Evolutionary conservation across 208 protist species (phyloP).

Genomic region (Leishmania gerbilli): DNA sequence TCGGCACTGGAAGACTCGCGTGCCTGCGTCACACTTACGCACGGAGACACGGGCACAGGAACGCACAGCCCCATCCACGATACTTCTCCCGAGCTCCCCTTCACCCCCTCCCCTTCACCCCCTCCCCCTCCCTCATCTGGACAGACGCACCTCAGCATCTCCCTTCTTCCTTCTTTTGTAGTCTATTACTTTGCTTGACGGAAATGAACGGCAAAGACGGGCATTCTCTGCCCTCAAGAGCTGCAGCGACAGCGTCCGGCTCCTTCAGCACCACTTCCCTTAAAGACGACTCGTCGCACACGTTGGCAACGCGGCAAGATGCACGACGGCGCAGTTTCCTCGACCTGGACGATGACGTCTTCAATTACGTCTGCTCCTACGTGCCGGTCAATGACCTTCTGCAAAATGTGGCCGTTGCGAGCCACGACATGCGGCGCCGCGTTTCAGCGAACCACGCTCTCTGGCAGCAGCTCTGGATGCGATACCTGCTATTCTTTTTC

Average conservation of each 20-base stretch:
- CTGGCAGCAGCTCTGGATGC: conserved; percentile 39
- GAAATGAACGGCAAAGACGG: background rate
- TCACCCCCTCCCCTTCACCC: background rate
- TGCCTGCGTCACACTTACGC: background rate
- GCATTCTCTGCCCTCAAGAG: background rate
- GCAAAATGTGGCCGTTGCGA: conserved; percentile 2
- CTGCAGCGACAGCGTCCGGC: background rate
- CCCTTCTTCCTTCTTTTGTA: background rate
- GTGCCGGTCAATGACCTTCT: conserved; percentile 27
- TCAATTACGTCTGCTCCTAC: conserved; percentile 30
- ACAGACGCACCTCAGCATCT: background rate
- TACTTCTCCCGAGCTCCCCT: background rate
- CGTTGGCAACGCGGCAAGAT: background rate
- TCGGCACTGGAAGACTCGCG: background rate
- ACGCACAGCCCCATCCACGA: background rate
- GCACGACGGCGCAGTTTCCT: conserved; percentile 6
- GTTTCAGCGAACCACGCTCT: conserved; percentile 10
- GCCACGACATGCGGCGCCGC: conserved; percentile 10
- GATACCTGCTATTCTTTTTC: conserved; percentile 22
- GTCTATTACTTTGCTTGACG: background rate
- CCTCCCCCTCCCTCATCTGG: background rate
- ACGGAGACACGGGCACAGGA: background rate
- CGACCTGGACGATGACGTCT: conserved; percentile 20
- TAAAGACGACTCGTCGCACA: background rate
- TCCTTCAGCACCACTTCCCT: background rate